Evolutionary conservation across 2,329 filamentous ascomycete genomes (phyloP), one percentile per base, ranked within the genome.

Genomic region (Pseudocercospora pini-densiflorae): DNA sequence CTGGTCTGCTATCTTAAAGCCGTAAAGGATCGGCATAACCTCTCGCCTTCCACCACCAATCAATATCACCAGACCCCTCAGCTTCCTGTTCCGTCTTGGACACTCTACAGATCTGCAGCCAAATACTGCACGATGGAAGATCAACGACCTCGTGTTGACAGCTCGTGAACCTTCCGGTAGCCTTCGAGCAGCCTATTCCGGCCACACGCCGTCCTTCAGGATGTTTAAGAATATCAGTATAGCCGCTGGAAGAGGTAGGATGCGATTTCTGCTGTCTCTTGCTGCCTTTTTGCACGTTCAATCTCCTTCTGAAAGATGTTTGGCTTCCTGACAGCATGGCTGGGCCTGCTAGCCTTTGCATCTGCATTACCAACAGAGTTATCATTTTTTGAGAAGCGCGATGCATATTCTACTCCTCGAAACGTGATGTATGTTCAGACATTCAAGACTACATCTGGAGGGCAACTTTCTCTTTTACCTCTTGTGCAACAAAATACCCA

Each of bases 341-440:
- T 67, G 59, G 61, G 58, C 53, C 61, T 71, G 14, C 63, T 71
- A 12, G 47, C 40, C 24, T 21, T 62, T 16, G 43, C 54, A 10
- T 29, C 21, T 5, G 58, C 67, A 19, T 29, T 65, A 19, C 61
- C 64, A 33, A 55, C 69, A 61, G 63, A 60, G 49, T 49, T 61
- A 51, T 54, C 51, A 10, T 55, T 61, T 58, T 21, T 66, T 27
- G 55, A 65, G 3, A 67, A 63, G 40, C 61, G 67, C 59, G 67
- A 70, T 65, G 65, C 65, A 49, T 68, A 66, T 59, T 64, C 58
- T 23, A 61, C 67, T 24, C 69, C 69, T 23, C 61, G 65, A 21
- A 68, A 64, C 21, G 70, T 73, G 43, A 68, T 70, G 12, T 76
- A 76, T 55, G 68, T 76, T 5, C 75, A 76, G 63, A 75, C 72